These are phyloP conservation scores for Phytopythium oedochilum DNA, from an alignment of 352 stramenopile species.

Conservation along the genomic window DNA sequence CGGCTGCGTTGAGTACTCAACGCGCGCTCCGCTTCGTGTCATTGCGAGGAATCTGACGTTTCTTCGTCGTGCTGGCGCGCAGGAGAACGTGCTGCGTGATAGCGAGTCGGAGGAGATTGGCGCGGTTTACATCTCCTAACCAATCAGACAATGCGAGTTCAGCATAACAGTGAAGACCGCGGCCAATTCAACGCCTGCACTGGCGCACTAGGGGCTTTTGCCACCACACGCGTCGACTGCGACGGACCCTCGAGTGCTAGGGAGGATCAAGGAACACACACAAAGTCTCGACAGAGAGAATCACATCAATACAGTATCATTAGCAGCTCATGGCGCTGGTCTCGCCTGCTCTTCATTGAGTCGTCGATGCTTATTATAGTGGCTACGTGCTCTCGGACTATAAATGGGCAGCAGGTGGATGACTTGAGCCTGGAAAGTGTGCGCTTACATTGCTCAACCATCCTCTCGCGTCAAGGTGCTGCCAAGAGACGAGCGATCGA, in stretches of 20 bases:
- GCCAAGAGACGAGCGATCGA: too few species aligned
- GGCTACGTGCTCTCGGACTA: neutral
- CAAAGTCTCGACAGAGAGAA: neutral
- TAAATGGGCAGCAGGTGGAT: neutral
- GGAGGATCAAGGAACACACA: too few species aligned
- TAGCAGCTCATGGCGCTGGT: neutral
- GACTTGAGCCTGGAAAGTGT: neutral
- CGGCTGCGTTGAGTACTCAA: conserved; percentile 4
- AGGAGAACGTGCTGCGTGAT: conserved; percentile 85
- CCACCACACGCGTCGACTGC: too few species aligned
- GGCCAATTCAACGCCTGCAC: too few species aligned
- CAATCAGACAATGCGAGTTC: too few species aligned
- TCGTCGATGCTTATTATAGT: neutral
- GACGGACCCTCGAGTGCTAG: too few species aligned
- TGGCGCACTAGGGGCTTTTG: too few species aligned
- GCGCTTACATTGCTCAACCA: too few species aligned
- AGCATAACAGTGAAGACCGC: too few species aligned
- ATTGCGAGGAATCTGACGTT: neutral
- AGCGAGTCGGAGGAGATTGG: conserved; percentile 82
- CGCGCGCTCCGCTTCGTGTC: neutral
- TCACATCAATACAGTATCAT: neutral
- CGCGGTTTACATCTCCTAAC: conserved; percentile 76
- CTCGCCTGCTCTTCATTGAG: neutral
- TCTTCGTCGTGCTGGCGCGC: neutral
- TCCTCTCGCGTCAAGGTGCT: too few species aligned